Evolutionary conservation across 2,329 filamentous ascomycete species (phyloP).

Genomic region (Fusarium sp.): DNA sequence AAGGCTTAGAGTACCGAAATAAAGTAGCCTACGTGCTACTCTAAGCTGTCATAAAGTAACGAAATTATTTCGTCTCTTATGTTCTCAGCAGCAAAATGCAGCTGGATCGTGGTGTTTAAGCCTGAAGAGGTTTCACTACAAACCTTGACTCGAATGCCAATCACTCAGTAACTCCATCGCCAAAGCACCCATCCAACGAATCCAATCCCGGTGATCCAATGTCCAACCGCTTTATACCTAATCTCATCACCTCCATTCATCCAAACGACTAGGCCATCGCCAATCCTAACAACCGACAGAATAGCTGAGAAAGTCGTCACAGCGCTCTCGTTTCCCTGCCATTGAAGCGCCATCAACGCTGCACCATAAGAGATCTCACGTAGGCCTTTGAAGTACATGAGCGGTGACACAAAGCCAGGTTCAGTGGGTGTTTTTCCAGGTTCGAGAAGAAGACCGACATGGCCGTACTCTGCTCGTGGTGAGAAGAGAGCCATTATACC

Average conservation of each 20-base stretch:
- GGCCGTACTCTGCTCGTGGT: conserved; percentile 40
- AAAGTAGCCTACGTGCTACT: not conserved
- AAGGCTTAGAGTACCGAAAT: not conserved
- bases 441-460: conserved; percentile 43
- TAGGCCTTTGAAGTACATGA: conserved; percentile 52
- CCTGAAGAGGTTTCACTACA: not conserved
- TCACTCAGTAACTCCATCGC: conserved; percentile 26
- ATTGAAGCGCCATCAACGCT: conserved; percentile 45
- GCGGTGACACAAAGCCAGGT: conserved; percentile 41
- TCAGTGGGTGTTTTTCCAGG: not conserved
- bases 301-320: conserved; percentile 47
- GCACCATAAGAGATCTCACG: conserved; percentile 51
- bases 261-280: conserved; percentile 51
- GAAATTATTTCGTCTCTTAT: not conserved
- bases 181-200: conserved; percentile 45
- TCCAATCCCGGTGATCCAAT: conserved; percentile 44
- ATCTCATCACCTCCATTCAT: conserved; percentile 42
- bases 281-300: conserved; percentile 47
- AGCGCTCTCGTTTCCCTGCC: conserved; percentile 44
- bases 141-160: not conserved
- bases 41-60: not conserved
- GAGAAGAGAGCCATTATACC: conserved; percentile 42
- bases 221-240: conserved; percentile 39
- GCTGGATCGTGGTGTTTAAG: not conserved
- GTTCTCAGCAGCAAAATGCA: not conserved